These are phyloP conservation scores for Stachybotrys echinatus DNA, from an alignment of 2,329 filamentous ascomycete genomes.

Conservation along the genomic window DNA sequence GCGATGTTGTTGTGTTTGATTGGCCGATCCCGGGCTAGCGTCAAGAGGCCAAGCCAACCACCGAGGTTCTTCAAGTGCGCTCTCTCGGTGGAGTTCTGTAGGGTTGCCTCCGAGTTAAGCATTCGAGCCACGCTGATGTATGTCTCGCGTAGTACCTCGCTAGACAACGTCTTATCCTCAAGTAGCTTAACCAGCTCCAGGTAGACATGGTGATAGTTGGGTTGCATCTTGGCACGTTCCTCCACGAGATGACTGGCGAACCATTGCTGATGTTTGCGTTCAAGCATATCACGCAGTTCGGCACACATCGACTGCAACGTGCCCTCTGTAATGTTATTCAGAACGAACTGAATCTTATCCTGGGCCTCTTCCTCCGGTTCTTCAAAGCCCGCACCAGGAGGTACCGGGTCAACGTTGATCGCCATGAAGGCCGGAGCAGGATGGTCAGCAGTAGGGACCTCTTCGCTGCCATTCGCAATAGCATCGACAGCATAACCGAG, in stretches of 20 bases:
- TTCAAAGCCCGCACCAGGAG: conserved; percentile 61
- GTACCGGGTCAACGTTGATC: conserved; percentile 68
- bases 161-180: conserved; percentile 72
- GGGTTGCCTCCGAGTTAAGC: conserved; percentile 82
- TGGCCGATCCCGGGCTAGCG: conserved; percentile 87
- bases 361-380: conserved; percentile 81
- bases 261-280: conserved; percentile 86
- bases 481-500: conserved; percentile 37
- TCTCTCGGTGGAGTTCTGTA: conserved; percentile 79
- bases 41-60: conserved; percentile 88
- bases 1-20: conserved; percentile 96
- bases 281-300: conserved; percentile 73
- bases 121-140: conserved; percentile 81
- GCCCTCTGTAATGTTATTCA: conserved; percentile 92
- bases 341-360: conserved; percentile 88
- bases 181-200: conserved; percentile 83
- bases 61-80: conserved; percentile 90
- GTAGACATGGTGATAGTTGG: conserved; percentile 93
- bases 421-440: conserved; percentile 69
- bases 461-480: conserved; percentile 69
- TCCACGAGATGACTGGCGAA: conserved; percentile 94
- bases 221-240: conserved; percentile 93
- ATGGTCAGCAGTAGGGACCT: conserved; percentile 52
- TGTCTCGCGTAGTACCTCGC: conserved; percentile 87
- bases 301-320: conserved; percentile 81